Evolutionary conservation across 768 basidiomycete species (phyloP).

Genomic region (Lepiota venenata): DNA sequence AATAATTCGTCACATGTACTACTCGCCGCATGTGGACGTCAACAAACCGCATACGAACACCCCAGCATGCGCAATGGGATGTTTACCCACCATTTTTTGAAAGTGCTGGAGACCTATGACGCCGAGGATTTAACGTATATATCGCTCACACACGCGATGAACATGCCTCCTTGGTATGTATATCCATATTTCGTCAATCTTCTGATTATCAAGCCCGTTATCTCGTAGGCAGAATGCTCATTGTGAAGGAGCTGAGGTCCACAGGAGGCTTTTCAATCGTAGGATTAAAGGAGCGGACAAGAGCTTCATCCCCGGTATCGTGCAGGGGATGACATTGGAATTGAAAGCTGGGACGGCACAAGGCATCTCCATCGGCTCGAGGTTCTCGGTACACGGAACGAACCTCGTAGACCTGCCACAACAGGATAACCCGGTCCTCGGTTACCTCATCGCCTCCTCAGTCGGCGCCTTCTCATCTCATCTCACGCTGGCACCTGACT

Average conservation of each 20-base stretch:
- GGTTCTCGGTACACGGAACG: conserved; percentile 20
- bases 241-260: conserved; percentile 29
- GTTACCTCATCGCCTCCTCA: conserved; percentile 13
- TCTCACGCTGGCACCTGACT: conserved; percentile 8
- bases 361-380: conserved; percentile 27
- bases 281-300: conserved; percentile 23
- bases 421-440: conserved; percentile 20
- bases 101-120: conserved; percentile 18
- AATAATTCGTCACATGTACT: conserved; percentile 36
- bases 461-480: conserved; percentile 21
- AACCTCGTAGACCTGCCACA: conserved; percentile 19
- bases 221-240: conserved; percentile 35
- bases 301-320: conserved; percentile 22
- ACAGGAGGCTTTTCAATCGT: conserved; percentile 29
- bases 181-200: conserved; percentile 7
- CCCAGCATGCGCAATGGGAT: conserved; percentile 22
- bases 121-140: conserved; percentile 27
- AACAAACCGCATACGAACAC: conserved; percentile 31
- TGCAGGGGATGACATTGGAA: no score
- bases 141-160: conserved; percentile 27
- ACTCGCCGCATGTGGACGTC: conserved; percentile 38
- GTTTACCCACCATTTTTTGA: conserved; percentile 32
- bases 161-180: conserved; percentile 25
- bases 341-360: conserved; percentile 30
- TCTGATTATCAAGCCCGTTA: no score